phyloP scores from a whole-genome alignment of 176 grass and related monocot species.

The Alopecurus myosuroides region DNA sequence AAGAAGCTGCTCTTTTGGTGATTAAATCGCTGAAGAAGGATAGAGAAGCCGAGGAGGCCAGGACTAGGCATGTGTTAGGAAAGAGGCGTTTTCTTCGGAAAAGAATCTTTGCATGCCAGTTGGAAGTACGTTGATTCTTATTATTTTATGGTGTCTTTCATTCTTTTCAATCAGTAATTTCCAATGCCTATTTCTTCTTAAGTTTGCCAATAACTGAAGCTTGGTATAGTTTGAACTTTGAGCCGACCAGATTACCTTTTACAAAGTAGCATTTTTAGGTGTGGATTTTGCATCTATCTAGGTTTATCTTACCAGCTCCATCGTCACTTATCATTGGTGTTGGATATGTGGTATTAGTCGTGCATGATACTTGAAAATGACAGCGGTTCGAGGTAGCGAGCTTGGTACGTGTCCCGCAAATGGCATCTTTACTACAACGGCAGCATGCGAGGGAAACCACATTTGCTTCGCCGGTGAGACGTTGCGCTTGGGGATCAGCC shows the following conservation, averaged over 20 bases:
- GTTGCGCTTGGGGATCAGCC: no score
- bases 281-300: background rate
- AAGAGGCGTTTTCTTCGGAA: conserved; percentile 79
- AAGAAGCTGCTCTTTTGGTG: conserved; percentile 83
- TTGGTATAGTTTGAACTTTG: background rate
- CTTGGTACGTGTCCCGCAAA: no score
- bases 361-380: no score
- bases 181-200: background rate
- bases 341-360: no score
- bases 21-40: conserved; percentile 70
- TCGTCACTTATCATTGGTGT: no score
- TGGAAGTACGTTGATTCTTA: background rate
- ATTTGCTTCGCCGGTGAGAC: no score
- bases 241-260: background rate
- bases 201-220: background rate
- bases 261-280: background rate
- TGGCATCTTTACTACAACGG: no score
- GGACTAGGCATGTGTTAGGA: conserved; percentile 84
- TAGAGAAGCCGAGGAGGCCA: conserved; percentile 64
- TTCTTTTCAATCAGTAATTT: background rate
- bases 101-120: conserved; percentile 29
- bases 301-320: no score
- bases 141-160: background rate
- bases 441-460: no score
- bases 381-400: no score